A percentile compares a stretch with the other conserved stretches of the same genome.
phyloP scores from a whole-genome alignment of 768 basidiomycete species.

The Kwoniella europaea region DNA sequence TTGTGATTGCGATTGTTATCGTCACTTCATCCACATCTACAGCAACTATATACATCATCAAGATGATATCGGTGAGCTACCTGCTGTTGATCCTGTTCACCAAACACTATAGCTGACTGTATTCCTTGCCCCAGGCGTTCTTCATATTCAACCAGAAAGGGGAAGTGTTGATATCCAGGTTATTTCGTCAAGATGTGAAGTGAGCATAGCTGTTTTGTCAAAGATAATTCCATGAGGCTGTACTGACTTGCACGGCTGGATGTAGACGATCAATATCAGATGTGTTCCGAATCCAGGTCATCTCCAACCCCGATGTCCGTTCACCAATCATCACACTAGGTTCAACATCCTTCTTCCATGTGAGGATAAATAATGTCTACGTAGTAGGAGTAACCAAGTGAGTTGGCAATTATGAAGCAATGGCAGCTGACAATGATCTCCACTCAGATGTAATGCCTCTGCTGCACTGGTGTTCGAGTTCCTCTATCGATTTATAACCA shows the following conservation, averaged over 20 bases:
- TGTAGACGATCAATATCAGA: slow-evolving; percentile 91
- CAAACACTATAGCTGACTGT: background rate
- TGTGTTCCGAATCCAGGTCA: slow-evolving; percentile 98
- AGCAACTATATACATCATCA: background rate
- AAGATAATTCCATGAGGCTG: background rate
- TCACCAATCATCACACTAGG: slow-evolving; percentile 97
- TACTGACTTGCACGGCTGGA: slow-evolving; percentile 3
- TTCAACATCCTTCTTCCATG: slow-evolving; percentile 98
- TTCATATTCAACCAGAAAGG: slow-evolving; percentile 99
- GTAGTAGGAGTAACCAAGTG: slow-evolving; percentile 95
- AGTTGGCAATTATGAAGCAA: slow-evolving; percentile 37
- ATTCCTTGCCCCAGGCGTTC: slow-evolving; percentile 72
- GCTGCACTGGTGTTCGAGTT: slow-evolving; percentile 98
- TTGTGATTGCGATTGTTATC: slow-evolving; percentile 6
- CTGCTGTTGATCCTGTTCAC: background rate
- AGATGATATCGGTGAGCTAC: slow-evolving; percentile 49
- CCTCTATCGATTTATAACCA: slow-evolving; percentile 92
- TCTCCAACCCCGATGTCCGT: slow-evolving; percentile 94
- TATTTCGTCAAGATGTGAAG: slow-evolving; percentile 98
- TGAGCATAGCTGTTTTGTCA: slow-evolving; percentile 60
- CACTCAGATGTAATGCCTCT: slow-evolving; percentile 84
- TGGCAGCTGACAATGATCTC: background rate
- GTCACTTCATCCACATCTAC: background rate
- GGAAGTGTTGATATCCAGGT: slow-evolving; percentile 94
- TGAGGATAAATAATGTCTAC: slow-evolving; percentile 92